Percentiles rank a stretch among this genome's conserved stretches.
Conservation (phyloP, 2,329 filamentous ascomycete genomes). For the Verticillium zaregamsianum region DNA sequence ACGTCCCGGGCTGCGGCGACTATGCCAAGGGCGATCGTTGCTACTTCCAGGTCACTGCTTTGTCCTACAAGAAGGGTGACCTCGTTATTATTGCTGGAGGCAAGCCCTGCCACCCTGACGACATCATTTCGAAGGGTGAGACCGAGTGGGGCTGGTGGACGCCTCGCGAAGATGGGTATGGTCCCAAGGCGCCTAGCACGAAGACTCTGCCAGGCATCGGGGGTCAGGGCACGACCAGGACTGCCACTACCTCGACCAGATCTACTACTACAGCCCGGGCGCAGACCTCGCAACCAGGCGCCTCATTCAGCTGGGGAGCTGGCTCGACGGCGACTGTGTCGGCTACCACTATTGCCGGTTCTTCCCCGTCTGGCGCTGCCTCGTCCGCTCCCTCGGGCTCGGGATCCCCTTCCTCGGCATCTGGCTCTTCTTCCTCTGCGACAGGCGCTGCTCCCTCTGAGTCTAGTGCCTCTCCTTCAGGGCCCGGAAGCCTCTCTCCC, state of each 20-base stretch:
- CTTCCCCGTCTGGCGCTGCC: neutral
- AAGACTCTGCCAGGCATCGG: neutral
- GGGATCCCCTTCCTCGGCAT: neutral
- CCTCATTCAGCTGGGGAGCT: neutral
- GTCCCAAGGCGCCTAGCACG: neutral
- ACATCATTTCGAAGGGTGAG: constrained; percentile 16
- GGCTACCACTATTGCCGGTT: neutral
- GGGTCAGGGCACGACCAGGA: neutral
- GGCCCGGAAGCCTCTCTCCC: too few relatives aligned
- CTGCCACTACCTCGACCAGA: neutral
- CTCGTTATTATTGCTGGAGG: constrained; percentile 15
- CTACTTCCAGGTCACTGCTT: constrained; percentile 20
- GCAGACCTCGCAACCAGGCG: neutral
- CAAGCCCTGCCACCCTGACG: constrained; percentile 14
- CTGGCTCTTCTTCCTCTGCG: neutral
- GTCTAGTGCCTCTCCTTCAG: neutral
- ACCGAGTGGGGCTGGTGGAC: constrained; percentile 21
- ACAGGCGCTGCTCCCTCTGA: too few relatives aligned
- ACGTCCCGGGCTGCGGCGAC: constrained; percentile 19
- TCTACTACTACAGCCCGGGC: neutral
- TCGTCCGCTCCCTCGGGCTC: neutral
- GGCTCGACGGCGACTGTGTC: neutral
- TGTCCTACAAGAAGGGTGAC: constrained; percentile 12
- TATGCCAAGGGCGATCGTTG: constrained; percentile 21
- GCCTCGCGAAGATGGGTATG: constrained; percentile 2